phyloP scores from a whole-genome alignment of 1,284 basidiomycete species.

The Pseudozyma pruni region DNA sequence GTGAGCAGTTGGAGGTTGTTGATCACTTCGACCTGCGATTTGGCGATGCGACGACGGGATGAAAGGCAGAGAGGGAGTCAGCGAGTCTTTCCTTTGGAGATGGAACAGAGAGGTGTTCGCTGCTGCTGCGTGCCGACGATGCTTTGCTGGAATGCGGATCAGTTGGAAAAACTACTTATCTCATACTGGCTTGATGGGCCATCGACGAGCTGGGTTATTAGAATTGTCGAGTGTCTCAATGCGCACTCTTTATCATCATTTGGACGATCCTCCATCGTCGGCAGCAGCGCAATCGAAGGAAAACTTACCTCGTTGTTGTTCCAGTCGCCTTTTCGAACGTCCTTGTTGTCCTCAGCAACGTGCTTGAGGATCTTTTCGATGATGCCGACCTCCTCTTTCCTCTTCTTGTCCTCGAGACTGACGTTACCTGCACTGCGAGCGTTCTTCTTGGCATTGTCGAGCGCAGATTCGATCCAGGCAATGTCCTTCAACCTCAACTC shows the following conservation, averaged over 20 bases:
- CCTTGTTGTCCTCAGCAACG: constrained; percentile 84
- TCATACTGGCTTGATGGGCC: constrained; percentile 72
- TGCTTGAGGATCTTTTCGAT: constrained; percentile 85
- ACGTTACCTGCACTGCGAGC: constrained; percentile 73
- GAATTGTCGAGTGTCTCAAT: constrained; percentile 72
- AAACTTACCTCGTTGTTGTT: constrained; percentile 90
- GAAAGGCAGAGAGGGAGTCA: neutral
- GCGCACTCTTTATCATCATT: constrained; percentile 81
- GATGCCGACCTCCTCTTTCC: constrained; percentile 90
- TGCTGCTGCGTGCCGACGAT: constrained; percentile 9
- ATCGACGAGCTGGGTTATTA: constrained; percentile 76
- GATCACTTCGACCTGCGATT: constrained; percentile 94
- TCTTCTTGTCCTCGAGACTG: constrained; percentile 91
- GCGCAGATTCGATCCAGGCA: constrained; percentile 94
- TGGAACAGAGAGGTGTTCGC: no score
- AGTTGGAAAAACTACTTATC: constrained; percentile 57
- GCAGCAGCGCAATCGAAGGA: constrained; percentile 1
- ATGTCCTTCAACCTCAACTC: constrained; percentile 87
- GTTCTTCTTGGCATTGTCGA: constrained; percentile 73
- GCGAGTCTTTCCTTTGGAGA: no score
- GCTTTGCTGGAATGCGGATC: constrained; percentile 26
- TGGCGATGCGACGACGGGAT: no score
- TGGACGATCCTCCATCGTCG: neutral
- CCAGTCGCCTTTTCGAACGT: constrained; percentile 95
- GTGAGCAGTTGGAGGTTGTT: constrained; percentile 91